Evolutionary conservation across 2,329 filamentous ascomycete genomes (phyloP).

Genomic region (Verticillium zaregamsianum): DNA sequence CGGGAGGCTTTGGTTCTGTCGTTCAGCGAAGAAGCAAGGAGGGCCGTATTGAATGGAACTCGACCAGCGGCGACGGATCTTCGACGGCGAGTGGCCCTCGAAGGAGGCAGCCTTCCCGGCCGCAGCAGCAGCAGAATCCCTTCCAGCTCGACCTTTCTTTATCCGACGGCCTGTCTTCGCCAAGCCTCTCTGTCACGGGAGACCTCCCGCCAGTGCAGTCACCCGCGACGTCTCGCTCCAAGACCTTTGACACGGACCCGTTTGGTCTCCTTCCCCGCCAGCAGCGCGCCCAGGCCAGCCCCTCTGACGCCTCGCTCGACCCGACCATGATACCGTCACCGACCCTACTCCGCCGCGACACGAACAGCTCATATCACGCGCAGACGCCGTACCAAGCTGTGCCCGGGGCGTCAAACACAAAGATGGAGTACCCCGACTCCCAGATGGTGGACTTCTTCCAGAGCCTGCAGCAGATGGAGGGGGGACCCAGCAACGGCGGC

Average conservation of each 20-base stretch:
- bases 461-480: conserved; percentile 27
- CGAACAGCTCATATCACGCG: conserved; percentile 10
- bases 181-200: conserved; percentile 30
- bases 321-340: conserved; percentile 42
- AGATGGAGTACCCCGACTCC: conserved; percentile 40
- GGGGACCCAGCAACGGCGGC: neutral
- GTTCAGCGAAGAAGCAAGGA: conserved; percentile 9
- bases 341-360: conserved; percentile 29
- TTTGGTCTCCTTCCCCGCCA: conserved; percentile 15
- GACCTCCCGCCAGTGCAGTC: conserved; percentile 34
- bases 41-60: conserved; percentile 22
- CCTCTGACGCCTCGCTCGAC: conserved; percentile 27
- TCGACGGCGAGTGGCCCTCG: conserved; percentile 16
- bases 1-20: conserved; percentile 66
- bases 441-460: conserved; percentile 53
- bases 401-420: conserved; percentile 11
- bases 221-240: conserved; percentile 32
- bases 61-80: conserved; percentile 17
- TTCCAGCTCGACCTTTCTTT: conserved; percentile 29
- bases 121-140: conserved; percentile 15
- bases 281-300: conserved; percentile 23
- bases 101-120: conserved; percentile 15
- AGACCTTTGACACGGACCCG: conserved; percentile 29
- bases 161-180: conserved; percentile 36
- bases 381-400: conserved; percentile 12